These are phyloP conservation scores for Hansenula sp. DNA, from an alignment of 1,139 yeast species.

Conservation along the genomic window DNA sequence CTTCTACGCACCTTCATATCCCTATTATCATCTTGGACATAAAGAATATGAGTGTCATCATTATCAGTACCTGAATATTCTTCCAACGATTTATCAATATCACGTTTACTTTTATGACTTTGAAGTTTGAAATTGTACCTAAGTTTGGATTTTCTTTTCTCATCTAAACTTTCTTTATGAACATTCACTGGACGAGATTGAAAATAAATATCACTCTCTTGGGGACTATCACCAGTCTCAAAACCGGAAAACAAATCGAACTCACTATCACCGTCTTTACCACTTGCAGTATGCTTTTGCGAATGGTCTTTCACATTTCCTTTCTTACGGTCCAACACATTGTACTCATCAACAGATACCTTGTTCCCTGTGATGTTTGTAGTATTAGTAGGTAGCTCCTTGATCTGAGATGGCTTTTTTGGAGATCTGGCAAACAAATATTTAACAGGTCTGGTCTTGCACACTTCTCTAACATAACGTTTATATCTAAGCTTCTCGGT, in stretches of 20 bases:
- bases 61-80: constrained; percentile 1
- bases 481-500: constrained; percentile 20
- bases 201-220: neutral
- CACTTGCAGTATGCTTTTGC: neutral
- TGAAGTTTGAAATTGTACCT: constrained; percentile 4
- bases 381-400: neutral
- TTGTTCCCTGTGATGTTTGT: neutral
- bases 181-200: constrained; percentile 6
- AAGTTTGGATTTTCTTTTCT: constrained; percentile 7
- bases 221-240: constrained; percentile 4
- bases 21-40: neutral
- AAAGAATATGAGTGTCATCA: constrained; percentile 2
- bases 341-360: neutral
- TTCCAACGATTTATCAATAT: neutral
- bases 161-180: constrained; percentile 5
- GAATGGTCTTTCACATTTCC: neutral
- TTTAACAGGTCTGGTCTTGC: constrained; percentile 16
- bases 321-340: neutral
- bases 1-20: neutral
- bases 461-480: constrained; percentile 19
- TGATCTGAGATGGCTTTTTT: neutral
- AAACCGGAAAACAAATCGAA: constrained; percentile 14
- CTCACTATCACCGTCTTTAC: neutral
- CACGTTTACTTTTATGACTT: neutral
- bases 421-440: constrained; percentile 4